Conservation (phyloP, 2,329 filamentous ascomycete species). For the Botryotinia globosa region DNA sequence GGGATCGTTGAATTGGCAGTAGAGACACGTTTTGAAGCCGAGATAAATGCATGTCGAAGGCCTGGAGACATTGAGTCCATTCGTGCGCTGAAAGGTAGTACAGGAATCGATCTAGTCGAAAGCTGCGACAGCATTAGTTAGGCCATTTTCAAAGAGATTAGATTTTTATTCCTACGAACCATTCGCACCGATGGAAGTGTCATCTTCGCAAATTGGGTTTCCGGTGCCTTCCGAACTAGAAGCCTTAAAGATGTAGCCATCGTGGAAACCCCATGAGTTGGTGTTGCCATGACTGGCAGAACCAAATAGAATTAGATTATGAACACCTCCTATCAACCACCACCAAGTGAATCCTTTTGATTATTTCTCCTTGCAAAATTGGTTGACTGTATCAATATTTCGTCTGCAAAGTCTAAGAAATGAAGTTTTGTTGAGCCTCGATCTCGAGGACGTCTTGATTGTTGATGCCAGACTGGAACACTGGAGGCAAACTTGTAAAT, state of each 20-base stretch:
- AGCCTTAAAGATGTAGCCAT: conserved; percentile 16
- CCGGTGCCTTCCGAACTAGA: conserved; percentile 4
- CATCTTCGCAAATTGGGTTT: conserved; percentile 6
- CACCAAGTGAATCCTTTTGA: not conserved
- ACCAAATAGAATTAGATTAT: conserved; percentile 13
- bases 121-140: conserved; percentile 14
- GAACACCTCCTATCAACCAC: conserved; percentile 21
- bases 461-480: conserved; percentile 12
- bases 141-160: not conserved
- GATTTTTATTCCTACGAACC: conserved; percentile 5
- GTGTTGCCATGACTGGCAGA: conserved; percentile 19
- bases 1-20: conserved; percentile 29
- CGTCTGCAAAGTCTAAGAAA: not conserved
- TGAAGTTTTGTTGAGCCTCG: not conserved
- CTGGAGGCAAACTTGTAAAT: conserved; percentile 8
- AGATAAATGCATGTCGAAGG: not conserved
- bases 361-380: not conserved
- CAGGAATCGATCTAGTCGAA: conserved; percentile 21
- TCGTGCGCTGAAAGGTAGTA: conserved; percentile 23
- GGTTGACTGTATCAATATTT: not conserved
- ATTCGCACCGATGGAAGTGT: conserved; percentile 1
- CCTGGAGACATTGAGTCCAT: not conserved
- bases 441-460: not conserved
- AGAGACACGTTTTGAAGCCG: conserved; percentile 16
- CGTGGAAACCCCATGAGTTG: conserved; percentile 6